Evolutionary conservation across 2,329 filamentous ascomycete species (phyloP).

Genomic region (Penicillium paneum): DNA sequence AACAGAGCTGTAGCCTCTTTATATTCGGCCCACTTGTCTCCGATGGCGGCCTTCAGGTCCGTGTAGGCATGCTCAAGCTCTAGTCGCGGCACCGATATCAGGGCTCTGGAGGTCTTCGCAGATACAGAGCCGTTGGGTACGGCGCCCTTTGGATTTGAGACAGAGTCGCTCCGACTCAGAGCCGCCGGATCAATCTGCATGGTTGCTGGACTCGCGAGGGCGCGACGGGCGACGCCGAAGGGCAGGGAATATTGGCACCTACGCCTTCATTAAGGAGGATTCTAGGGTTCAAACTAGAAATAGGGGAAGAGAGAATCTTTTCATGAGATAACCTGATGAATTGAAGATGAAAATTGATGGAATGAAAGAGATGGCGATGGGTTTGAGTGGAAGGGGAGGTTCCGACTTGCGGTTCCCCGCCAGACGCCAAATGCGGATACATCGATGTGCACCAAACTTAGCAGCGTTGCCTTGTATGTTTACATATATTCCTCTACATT

Average conservation of each 20-base stretch:
- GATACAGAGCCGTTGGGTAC: conserved; percentile 29
- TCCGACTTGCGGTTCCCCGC: conserved; percentile 28
- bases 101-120: conserved; percentile 51
- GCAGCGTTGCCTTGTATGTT: conserved; percentile 29
- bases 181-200: conserved; percentile 48
- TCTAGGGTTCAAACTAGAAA: conserved; percentile 15
- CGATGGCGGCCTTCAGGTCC: conserved; percentile 58
- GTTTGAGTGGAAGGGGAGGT: conserved; percentile 29
- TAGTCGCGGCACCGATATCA: conserved; percentile 57
- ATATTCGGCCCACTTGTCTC: conserved; percentile 59
- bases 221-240: conserved; percentile 42
- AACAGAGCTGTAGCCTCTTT: conserved; percentile 58
- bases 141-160: conserved; percentile 34
- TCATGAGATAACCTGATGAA: conserved; percentile 16
- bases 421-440: conserved; percentile 28
- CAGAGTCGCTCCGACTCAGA: conserved; percentile 43
- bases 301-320: conserved; percentile 5
- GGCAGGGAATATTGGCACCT: conserved; percentile 31
- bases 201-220: conserved; percentile 31
- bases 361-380: conserved; percentile 23
- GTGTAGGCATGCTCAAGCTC: conserved; percentile 63
- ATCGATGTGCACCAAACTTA: conserved; percentile 12
- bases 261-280: conserved; percentile 40
- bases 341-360: conserved; percentile 26
- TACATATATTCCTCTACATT: background rate